Conservation (phyloP, 768 basidiomycete species). For the Termitomyces heimii region DNA sequence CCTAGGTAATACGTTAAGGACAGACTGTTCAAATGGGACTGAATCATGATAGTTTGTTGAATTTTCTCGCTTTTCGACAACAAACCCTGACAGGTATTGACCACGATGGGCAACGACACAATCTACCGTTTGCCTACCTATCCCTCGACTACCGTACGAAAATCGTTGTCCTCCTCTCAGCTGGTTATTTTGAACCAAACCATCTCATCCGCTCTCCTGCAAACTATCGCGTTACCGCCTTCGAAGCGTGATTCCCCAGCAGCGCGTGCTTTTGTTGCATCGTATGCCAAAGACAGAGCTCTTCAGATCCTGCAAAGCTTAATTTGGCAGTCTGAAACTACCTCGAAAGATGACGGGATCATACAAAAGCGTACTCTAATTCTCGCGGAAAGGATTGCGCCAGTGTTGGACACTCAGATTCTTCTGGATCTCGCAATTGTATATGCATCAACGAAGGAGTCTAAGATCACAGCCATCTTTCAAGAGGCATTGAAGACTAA, state of each 20-base stretch:
- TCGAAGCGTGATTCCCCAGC: conserved; percentile 39
- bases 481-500: conserved; percentile 28
- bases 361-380: conserved; percentile 45
- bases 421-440: conserved; percentile 61
- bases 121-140: conserved; percentile 39
- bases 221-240: conserved; percentile 42
- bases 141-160: conserved; percentile 44
- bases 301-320: conserved; percentile 44
- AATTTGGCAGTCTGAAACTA: conserved; percentile 43
- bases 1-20: not conserved
- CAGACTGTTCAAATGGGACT: too few species aligned
- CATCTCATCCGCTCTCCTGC: conserved; percentile 41
- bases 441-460: conserved; percentile 39
- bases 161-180: conserved; percentile 46
- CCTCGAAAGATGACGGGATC: conserved; percentile 33
- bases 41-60: not conserved
- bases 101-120: conserved; percentile 11
- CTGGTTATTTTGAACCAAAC: conserved; percentile 39
- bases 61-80: not conserved
- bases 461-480: conserved; percentile 41
- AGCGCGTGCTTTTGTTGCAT: conserved; percentile 43
- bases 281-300: conserved; percentile 55
- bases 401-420: conserved; percentile 41
- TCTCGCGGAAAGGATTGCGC: conserved; percentile 51
- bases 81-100: not conserved